Conservation (phyloP, 148 eudicot species). For the Rhododendron griersonianum region DNA sequence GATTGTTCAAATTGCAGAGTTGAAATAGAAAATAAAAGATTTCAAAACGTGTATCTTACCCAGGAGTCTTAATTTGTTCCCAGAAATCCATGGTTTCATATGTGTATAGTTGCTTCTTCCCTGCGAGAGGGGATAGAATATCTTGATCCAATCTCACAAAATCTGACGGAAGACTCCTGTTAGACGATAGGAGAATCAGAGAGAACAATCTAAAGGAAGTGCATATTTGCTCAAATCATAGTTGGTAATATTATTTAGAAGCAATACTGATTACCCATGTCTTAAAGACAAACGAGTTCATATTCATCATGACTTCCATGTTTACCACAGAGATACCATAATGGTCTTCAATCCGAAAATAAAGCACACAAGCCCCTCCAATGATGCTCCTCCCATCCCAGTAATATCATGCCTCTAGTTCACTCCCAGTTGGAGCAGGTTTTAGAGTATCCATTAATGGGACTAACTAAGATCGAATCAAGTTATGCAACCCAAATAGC, state of each 20-base stretch:
- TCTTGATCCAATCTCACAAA: constrained; percentile 93
- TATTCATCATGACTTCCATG: background rate
- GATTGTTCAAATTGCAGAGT: background rate
- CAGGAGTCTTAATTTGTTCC: constrained; percentile 97
- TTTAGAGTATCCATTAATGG: background rate
- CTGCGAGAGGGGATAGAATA: constrained; percentile 85
- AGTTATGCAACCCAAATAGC: background rate
- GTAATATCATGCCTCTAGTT: background rate
- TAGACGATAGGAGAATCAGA: constrained; percentile 16
- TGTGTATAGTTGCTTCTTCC: constrained; percentile 73
- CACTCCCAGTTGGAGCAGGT: constrained; percentile 1
- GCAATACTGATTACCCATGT: background rate
- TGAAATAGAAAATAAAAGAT: background rate
- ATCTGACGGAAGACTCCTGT: constrained; percentile 81
- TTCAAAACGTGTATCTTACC: constrained; percentile 40
- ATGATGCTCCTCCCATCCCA: background rate
- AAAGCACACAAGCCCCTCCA: background rate
- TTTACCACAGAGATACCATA: background rate
- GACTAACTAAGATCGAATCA: background rate
- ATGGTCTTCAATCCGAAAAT: background rate
- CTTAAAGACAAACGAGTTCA: background rate
- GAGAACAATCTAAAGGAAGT: background rate
- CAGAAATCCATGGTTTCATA: constrained; percentile 86
- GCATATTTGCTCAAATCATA: background rate
- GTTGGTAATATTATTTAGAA: background rate